phyloP scores from a whole-genome alignment of 768 basidiomycete species.

The Boletus rubroflammeus region DNA sequence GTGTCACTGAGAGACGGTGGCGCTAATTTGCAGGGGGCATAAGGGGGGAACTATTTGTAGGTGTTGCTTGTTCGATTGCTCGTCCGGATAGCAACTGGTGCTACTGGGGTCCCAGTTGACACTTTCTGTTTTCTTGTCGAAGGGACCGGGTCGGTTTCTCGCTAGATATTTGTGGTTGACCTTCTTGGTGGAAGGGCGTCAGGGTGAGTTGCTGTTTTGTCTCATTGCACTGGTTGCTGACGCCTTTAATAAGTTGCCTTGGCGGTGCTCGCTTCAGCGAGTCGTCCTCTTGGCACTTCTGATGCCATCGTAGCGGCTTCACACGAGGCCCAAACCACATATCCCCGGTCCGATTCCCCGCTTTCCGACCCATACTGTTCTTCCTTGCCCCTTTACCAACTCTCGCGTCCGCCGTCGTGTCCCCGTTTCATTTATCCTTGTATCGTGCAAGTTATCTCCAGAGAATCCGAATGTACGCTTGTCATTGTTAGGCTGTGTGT shows the following conservation, averaged over 20 bases:
- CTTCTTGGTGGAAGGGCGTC: neutral
- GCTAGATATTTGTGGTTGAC: slow-evolving; percentile 1
- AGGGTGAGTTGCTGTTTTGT: slow-evolving; percentile 2
- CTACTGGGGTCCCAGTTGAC: neutral
- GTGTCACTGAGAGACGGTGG: slow-evolving; percentile 25
- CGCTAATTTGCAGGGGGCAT: slow-evolving; percentile 13
- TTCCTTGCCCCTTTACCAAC: neutral
- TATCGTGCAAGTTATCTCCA: slow-evolving; percentile 11
- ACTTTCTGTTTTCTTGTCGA: neutral
- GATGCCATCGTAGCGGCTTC: neutral
- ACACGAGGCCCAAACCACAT: neutral
- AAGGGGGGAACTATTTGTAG: slow-evolving; percentile 3
- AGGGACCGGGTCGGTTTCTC: neutral
- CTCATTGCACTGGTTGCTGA: neutral
- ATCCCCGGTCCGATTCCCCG: neutral
- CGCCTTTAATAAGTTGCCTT: neutral
- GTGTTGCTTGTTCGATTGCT: neutral
- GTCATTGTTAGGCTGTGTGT: slow-evolving; percentile 15
- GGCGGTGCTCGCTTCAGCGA: neutral
- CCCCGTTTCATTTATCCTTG: neutral
- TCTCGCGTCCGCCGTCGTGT: neutral
- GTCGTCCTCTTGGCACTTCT: neutral
- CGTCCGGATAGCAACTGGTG: neutral
- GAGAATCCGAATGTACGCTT: slow-evolving; percentile 16
- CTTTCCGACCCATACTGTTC: neutral